phyloP scores from a whole-genome alignment of 805 yeast genomes.

The Kodamaea laetipori region DNA sequence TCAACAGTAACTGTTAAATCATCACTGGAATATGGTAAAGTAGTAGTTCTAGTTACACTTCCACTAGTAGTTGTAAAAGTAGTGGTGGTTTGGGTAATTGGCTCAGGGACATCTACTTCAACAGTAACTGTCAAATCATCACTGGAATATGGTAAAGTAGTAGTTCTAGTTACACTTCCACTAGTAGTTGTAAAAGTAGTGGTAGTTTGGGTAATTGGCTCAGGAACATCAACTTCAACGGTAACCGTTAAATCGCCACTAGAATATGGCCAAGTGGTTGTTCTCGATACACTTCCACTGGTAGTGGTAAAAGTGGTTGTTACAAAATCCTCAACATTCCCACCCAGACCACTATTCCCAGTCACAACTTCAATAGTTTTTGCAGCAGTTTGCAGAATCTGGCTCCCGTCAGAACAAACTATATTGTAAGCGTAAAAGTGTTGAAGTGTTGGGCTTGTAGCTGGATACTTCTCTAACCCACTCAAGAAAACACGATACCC shows the following conservation, averaged over 20 bases:
- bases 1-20: conserved; percentile 11
- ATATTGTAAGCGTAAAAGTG: conserved; percentile 15
- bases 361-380: neutral
- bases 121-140: conserved; percentile 4
- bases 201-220: neutral
- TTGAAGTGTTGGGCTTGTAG: conserved; percentile 6
- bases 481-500: conserved; percentile 18
- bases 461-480: conserved; percentile 17
- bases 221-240: conserved; percentile 11
- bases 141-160: neutral
- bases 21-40: conserved; percentile 7
- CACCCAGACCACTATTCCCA: neutral
- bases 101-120: conserved; percentile 3
- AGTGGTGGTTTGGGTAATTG: neutral
- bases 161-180: neutral
- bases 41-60: conserved; percentile 7
- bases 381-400: neutral
- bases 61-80: conserved; percentile 4
- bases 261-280: conserved; percentile 9
- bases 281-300: conserved; percentile 4
- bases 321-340: neutral
- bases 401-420: conserved; percentile 17
- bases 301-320: conserved; percentile 7
- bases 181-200: conserved; percentile 1
- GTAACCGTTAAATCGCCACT: conserved; percentile 9